A percentile compares a stretch with the other conserved stretches of the same genome.
Conservation (phyloP, 139 green algal genomes). For the Spirogloea muscicola region DNA sequence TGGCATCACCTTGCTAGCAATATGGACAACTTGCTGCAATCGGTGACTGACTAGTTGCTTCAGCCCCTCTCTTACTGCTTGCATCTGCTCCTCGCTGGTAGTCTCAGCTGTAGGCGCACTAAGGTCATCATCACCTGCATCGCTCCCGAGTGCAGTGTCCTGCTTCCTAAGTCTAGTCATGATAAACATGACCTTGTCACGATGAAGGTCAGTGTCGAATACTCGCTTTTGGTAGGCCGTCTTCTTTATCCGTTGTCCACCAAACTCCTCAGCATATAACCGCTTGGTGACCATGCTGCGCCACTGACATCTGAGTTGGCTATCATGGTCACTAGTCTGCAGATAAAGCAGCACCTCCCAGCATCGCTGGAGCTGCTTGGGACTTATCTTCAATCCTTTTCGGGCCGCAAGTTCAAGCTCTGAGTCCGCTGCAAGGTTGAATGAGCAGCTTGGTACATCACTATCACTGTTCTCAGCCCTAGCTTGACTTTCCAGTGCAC, state of each 20-base stretch:
- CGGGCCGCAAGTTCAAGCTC: background rate
- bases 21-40: background rate
- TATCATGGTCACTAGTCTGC: background rate
- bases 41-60: background rate
- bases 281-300: background rate
- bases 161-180: background rate
- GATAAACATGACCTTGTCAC: slow-evolving; percentile 18
- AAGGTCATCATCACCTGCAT: background rate
- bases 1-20: background rate
- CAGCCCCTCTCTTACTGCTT: slow-evolving; percentile 1
- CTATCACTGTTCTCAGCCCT: too few species aligned
- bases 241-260: background rate
- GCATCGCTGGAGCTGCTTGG: slow-evolving; percentile 9
- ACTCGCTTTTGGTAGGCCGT: slow-evolving; percentile 4
- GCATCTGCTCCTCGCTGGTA: background rate
- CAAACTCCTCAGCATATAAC: slow-evolving; percentile 23
- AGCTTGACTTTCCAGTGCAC: too few species aligned
- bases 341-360: slow-evolving; percentile 32
- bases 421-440: too few species aligned
- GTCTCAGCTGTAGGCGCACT: background rate
- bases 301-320: slow-evolving; percentile 6
- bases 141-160: background rate
- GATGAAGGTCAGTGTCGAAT: slow-evolving; percentile 4
- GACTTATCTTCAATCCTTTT: slow-evolving; percentile 10
- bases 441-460: too few species aligned